Evolutionary conservation across 2,329 filamentous ascomycete species (phyloP).

Genomic region (Colletotrichum incanum): DNA sequence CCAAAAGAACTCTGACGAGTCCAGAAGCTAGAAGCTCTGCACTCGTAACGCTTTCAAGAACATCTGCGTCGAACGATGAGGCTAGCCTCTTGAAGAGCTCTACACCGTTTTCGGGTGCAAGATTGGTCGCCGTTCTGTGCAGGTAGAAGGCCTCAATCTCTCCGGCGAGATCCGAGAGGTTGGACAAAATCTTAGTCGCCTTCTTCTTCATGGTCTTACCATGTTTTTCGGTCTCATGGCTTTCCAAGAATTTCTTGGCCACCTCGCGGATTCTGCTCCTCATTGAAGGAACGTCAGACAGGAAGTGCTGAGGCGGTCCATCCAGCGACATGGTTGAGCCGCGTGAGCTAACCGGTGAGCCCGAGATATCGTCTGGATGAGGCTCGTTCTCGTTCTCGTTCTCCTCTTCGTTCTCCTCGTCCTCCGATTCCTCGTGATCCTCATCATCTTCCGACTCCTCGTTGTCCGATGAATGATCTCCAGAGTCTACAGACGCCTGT

Average conservation of each 20-base stretch:
- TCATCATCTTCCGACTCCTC: constrained; percentile 66
- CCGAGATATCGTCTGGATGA: constrained; percentile 72
- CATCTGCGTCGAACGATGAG: constrained; percentile 88
- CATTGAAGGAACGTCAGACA: constrained; percentile 69
- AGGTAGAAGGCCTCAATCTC: constrained; percentile 83
- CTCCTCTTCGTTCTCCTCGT: constrained; percentile 70
- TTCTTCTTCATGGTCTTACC: constrained; percentile 83
- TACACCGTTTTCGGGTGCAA: constrained; percentile 68
- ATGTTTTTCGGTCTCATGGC: constrained; percentile 83
- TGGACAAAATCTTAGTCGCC: constrained; percentile 81
- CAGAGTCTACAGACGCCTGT: constrained; percentile 33
- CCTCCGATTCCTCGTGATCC: constrained; percentile 64
- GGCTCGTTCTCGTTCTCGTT: constrained; percentile 53
- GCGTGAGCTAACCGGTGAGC: constrained; percentile 77
- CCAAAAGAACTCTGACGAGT: constrained; percentile 86
- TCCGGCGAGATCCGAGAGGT: constrained; percentile 79
- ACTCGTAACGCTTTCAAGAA: constrained; percentile 94
- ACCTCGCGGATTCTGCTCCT: constrained; percentile 81
- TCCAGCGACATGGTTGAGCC: constrained; percentile 77
- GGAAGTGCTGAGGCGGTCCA: constrained; percentile 64
- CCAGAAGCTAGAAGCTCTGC: constrained; percentile 93
- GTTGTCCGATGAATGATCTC: constrained; percentile 58
- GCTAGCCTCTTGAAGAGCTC: constrained; percentile 83
- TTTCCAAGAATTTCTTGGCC: constrained; percentile 87
- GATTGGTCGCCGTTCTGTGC: constrained; percentile 63